A percentile compares a stretch with the other conserved stretches of the same genome.
Evolutionary conservation across 805 yeast species (phyloP).

Genomic region (Blastobotrys chiropterorum): DNA sequence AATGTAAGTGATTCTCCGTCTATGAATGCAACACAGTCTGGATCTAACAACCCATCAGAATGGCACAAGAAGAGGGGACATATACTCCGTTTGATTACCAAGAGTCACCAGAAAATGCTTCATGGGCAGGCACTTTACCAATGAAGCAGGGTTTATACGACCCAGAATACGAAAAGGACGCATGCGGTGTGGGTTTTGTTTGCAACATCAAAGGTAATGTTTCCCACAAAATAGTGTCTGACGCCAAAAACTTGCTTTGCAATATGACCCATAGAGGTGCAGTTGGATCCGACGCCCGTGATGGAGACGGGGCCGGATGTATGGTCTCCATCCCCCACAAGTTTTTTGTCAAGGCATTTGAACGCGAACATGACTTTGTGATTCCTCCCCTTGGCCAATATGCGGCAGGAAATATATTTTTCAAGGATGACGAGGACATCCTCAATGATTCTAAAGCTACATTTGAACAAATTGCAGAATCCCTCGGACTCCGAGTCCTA

Average conservation of each 20-base stretch:
- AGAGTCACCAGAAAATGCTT: conserved; percentile 56
- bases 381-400: conserved; percentile 81
- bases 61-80: conserved; percentile 1
- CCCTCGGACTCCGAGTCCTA: conserved; percentile 72
- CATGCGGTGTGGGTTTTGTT: conserved; percentile 98
- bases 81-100: conserved; percentile 53
- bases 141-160: conserved; percentile 83
- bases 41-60: too few species aligned
- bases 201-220: conserved; percentile 85
- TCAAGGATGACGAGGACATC: conserved; percentile 74
- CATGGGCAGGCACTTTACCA: conserved; percentile 92
- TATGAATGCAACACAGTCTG: too few species aligned
- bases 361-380: conserved; percentile 55
- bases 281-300: conserved; percentile 89
- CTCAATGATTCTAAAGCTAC: conserved; percentile 64
- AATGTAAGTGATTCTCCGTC: too few species aligned
- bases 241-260: conserved; percentile 77
- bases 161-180: conserved; percentile 91
- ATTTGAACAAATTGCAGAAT: conserved; percentile 73
- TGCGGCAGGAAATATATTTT: conserved; percentile 91
- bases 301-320: conserved; percentile 99
- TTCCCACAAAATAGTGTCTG: conserved; percentile 89
- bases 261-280: conserved; percentile 99
- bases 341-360: conserved; percentile 79
- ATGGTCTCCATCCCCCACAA: conserved; percentile 88